phyloP scores from a whole-genome alignment of 2,329 filamentous ascomycete species.

The Fusarium sp. region DNA sequence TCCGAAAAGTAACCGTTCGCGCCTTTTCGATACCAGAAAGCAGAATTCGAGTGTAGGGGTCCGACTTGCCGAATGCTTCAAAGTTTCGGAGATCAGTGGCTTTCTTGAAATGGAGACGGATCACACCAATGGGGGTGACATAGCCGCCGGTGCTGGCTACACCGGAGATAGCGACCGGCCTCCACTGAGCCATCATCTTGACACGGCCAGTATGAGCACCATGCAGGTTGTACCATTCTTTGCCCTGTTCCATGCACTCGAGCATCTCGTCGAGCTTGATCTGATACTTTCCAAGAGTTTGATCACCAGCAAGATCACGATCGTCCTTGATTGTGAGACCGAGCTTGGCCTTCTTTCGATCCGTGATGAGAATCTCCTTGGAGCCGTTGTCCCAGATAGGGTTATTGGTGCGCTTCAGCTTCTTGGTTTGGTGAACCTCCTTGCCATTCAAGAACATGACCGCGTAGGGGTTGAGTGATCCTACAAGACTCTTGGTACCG shows the following conservation, averaged over 20 bases:
- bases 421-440: conserved; percentile 89
- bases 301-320: conserved; percentile 85
- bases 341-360: conserved; percentile 90
- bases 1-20: conserved; percentile 94
- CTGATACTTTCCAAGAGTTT: conserved; percentile 90
- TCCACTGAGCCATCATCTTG: conserved; percentile 95
- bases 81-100: conserved; percentile 90
- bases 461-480: conserved; percentile 92
- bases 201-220: conserved; percentile 86
- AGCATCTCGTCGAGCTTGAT: conserved; percentile 96
- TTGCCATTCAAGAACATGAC: conserved; percentile 91
- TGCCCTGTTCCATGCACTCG: conserved; percentile 89
- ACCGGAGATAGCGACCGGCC: conserved; percentile 89
- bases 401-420: conserved; percentile 96
- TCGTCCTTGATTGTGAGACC: conserved; percentile 97
- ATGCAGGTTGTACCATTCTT: conserved; percentile 94
- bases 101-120: conserved; percentile 91
- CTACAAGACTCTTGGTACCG: conserved; percentile 90
- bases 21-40: conserved; percentile 92
- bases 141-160: conserved; percentile 88
- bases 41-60: conserved; percentile 91
- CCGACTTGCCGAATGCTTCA: conserved; percentile 96
- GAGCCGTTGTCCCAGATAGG: conserved; percentile 94
- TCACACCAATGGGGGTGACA: conserved; percentile 92
- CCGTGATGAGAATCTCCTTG: conserved; percentile 95